phyloP scores from a whole-genome alignment of 148 eudicot genomes.

The Cornus florida region DNA sequence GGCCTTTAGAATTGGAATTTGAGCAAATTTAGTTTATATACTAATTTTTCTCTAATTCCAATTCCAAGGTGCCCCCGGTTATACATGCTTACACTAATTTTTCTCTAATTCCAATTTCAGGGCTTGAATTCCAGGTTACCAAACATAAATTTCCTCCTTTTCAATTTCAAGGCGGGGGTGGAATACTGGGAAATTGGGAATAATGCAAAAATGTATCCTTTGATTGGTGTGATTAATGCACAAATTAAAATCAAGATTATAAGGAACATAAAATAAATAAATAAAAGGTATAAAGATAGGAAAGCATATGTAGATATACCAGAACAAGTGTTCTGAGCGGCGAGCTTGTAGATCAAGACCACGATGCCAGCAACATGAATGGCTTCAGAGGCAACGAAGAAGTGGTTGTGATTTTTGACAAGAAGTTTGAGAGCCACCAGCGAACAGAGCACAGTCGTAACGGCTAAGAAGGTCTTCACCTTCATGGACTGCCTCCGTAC shows the following conservation, averaged over 20 bases:
- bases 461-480: slow-evolving; percentile 50
- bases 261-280: not conserved
- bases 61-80: too few species aligned
- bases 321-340: slow-evolving; percentile 66
- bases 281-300: not conserved
- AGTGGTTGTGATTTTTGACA: slow-evolving; percentile 42
- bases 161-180: too few species aligned
- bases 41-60: too few species aligned
- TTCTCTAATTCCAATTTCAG: too few species aligned
- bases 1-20: too few species aligned
- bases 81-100: too few species aligned
- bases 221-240: not conserved
- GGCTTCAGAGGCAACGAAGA: slow-evolving; percentile 65
- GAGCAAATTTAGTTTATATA: too few species aligned
- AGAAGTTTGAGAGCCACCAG: slow-evolving; percentile 49
- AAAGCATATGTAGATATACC: slow-evolving; percentile 34
- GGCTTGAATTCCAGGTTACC: too few species aligned
- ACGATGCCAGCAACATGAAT: slow-evolving; percentile 68
- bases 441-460: slow-evolving; percentile 22
- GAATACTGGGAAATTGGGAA: too few species aligned
- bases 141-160: too few species aligned
- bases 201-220: too few species aligned
- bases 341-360: slow-evolving; percentile 73
- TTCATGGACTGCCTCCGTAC: slow-evolving; percentile 46
- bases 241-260: too few species aligned